Base-by-base conservation (phyloP, 2,329 filamentous ascomycete species). In the Phaeosphaeriaceae sp. region DNA sequence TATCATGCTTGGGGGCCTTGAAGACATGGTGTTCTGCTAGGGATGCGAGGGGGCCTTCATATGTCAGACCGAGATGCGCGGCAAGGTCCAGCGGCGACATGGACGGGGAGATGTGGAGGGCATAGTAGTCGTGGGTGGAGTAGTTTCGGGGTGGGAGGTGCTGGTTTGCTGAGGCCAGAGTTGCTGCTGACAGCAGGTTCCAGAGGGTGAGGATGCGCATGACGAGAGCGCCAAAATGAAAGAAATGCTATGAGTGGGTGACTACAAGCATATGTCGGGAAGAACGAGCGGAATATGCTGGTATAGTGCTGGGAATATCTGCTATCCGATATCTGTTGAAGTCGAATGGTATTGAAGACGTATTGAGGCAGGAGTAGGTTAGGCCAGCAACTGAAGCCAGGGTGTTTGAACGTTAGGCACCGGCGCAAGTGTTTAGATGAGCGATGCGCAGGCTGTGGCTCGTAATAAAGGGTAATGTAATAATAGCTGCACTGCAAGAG, bases 91-190 rank as follows among this genome's bases (percentile, higher is more conserved):
- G 76, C 13, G 92, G 91, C 12, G 85, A 80, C 6, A 83, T 79
- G 30, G 82, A 79, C 11, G 83, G 77, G 50, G 88, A 84, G 66
- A 99, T 83, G 60, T 97, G 89, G 38, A 99, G 81, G 57, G 95
- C 92, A 72, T 97, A 97, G 77, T 96, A 97, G 74, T 99, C 93
- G 74, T 92, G 85, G 32, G 83, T 81, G 41, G 88, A 83, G 79
- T 95, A 90, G 68, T 94, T 83, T 62, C 89, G 87, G 55, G 81
- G 77, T 41, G 79, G 77, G 36, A 84, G 72, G 57, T 66, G 67
- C 41, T 53, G 54, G 41, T 57, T 60, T 42, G 64, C 66, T 16
- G 68, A 60, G 36, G 65, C 63, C 49, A 67, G 58, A 48, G 65
- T 58, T 20, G 72, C 67, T 35, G 66, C 67, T 26, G 70, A 69